These are phyloP conservation scores for Neurospora sp. DNA, from an alignment of 495 filamentous ascomycete genomes.

Conservation along the genomic window DNA sequence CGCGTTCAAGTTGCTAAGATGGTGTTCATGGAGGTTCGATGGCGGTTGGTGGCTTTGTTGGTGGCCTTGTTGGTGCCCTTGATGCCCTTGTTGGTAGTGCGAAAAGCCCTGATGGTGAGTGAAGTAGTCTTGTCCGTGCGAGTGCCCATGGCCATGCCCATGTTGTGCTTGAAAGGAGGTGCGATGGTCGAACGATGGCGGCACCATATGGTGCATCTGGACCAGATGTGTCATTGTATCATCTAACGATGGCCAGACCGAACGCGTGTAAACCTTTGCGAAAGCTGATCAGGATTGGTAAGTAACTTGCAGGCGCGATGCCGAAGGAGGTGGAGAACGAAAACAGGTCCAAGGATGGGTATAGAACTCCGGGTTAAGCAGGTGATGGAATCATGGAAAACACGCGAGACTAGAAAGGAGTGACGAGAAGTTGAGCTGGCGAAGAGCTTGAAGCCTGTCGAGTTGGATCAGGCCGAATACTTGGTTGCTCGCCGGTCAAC, in stretches of 20 bases:
- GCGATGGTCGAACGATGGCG: constrained; percentile 26
- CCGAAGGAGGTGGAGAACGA: neutral
- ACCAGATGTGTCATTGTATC: constrained; percentile 21
- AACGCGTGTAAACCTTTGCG: neutral
- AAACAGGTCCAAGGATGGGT: neutral
- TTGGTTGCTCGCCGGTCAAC: neutral
- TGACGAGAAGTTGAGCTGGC: neutral
- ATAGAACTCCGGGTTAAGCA: neutral
- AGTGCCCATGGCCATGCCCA: neutral
- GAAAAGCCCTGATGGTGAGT: constrained; percentile 15
- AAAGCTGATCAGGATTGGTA: neutral
- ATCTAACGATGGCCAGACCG: neutral
- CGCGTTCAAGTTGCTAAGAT: constrained; percentile 9
- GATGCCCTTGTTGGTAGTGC: constrained; percentile 8
- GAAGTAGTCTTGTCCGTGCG: constrained; percentile 21
- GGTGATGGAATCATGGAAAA: neutral
- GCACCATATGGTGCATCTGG: constrained; percentile 42
- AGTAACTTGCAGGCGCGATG: neutral
- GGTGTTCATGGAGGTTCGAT: constrained; percentile 10
- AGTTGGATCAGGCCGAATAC: neutral
- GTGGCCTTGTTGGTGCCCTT: neutral
- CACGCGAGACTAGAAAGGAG: neutral
- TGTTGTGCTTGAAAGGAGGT: constrained; percentile 15
- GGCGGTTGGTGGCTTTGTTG: constrained; percentile 2
- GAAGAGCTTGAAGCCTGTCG: neutral